Conservation (phyloP, 2,329 filamentous ascomycete species). For the Colletotrichum salicis region DNA sequence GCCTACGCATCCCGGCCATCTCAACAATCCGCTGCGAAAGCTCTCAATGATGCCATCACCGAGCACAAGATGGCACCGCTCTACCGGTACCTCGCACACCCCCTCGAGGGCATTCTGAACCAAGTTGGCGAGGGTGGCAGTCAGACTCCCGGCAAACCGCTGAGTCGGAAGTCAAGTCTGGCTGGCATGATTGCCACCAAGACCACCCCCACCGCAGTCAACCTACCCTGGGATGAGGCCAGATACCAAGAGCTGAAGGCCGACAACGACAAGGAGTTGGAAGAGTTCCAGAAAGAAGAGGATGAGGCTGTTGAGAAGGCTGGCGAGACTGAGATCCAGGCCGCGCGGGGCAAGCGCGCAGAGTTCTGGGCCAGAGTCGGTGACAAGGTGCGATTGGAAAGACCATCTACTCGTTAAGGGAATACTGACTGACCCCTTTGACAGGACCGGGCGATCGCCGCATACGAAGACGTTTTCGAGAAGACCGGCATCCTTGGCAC, state of each 20-base stretch:
- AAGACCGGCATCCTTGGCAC: constrained; percentile 97
- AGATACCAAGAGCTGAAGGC: constrained; percentile 82
- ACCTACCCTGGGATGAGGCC: constrained; percentile 89
- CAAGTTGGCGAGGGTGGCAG: constrained; percentile 72
- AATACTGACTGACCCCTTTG: constrained; percentile 37
- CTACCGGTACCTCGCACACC: constrained; percentile 86
- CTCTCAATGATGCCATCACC: constrained; percentile 82
- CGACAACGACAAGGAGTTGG: constrained; percentile 82
- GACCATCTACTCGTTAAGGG: neutral
- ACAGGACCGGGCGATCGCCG: constrained; percentile 92
- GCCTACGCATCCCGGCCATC: constrained; percentile 72
- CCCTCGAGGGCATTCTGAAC: constrained; percentile 85
- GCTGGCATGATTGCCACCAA: constrained; percentile 81
- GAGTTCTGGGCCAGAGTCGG: constrained; percentile 96
- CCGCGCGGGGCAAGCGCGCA: constrained; percentile 91
- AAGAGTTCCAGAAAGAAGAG: constrained; percentile 83
- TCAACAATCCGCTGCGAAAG: constrained; percentile 78
- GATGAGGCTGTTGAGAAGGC: constrained; percentile 96
- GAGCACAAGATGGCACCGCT: constrained; percentile 89
- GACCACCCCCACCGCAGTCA: constrained; percentile 70
- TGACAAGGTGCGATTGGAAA: constrained; percentile 78
- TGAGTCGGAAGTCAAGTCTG: constrained; percentile 74
- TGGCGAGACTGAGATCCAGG: constrained; percentile 93
- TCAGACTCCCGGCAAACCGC: constrained; percentile 62
- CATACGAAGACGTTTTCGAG: constrained; percentile 92